phyloP scores from a whole-genome alignment of 2,329 filamentous ascomycete genomes.

The Bertia moriformis region DNA sequence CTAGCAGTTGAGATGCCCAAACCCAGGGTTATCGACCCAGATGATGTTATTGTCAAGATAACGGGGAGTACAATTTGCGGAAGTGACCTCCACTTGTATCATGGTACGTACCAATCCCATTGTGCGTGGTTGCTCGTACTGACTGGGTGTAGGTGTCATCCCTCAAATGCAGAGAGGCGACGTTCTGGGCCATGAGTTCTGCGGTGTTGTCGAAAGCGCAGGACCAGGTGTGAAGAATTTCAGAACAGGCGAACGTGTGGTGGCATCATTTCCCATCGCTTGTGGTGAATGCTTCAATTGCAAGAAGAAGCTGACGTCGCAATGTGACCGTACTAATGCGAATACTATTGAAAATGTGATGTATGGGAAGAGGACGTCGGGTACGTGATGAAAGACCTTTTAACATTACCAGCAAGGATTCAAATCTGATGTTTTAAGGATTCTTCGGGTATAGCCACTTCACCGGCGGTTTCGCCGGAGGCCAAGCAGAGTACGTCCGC shows the following conservation, averaged over 20 bases:
- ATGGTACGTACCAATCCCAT: too few relatives aligned
- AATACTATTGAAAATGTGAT: constrained; percentile 59
- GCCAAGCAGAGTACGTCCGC: constrained; percentile 48
- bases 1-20: constrained; percentile 6
- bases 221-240: constrained; percentile 44
- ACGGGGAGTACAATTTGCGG: constrained; percentile 40
- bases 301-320: constrained; percentile 61
- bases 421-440: constrained; percentile 12
- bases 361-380: constrained; percentile 66
- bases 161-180: constrained; percentile 48
- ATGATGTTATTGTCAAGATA: constrained; percentile 9
- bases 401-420: too few relatives aligned
- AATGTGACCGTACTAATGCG: constrained; percentile 67
- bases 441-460: constrained; percentile 46
- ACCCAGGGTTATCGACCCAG: constrained; percentile 7
- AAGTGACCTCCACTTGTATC: constrained; percentile 41
- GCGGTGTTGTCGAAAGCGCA: constrained; percentile 34
- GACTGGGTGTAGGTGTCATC: constrained; percentile 20
- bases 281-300: constrained; percentile 54
- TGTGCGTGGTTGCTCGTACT: neutral
- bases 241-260: constrained; percentile 47
- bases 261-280: constrained; percentile 53
- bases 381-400: constrained; percentile 25
- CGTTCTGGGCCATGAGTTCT: constrained; percentile 52
- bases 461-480: constrained; percentile 11